Conservation (phyloP, 495 filamentous ascomycete species). For the Podospora didyma region DNA sequence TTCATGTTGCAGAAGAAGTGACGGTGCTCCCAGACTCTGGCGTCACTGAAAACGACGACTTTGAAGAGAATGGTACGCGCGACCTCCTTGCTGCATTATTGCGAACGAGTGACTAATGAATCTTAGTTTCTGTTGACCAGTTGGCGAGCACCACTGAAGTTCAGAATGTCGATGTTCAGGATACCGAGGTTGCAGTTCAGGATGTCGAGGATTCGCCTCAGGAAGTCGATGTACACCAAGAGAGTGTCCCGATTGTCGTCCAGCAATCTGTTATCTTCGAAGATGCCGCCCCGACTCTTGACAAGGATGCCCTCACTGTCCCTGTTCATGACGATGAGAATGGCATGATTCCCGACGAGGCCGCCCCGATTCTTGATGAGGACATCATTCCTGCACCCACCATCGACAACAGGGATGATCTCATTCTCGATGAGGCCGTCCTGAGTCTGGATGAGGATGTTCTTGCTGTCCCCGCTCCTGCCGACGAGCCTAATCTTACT, state of each 20-base stretch:
- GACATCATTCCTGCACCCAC: no score
- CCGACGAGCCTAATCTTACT: slow-evolving; percentile 7
- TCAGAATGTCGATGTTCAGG: no score
- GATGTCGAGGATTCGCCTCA: not conserved
- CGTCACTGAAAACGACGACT: not conserved
- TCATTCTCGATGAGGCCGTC: not conserved
- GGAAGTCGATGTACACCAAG: not conserved
- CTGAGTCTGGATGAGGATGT: not conserved
- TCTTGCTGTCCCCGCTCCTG: not conserved
- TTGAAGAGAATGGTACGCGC: no score
- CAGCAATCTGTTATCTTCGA: not conserved
- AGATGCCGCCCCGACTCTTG: slow-evolving; percentile 1
- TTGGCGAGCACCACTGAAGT: no score
- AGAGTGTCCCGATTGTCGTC: not conserved
- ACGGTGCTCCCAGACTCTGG: not conserved
- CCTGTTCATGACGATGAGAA: slow-evolving; percentile 6
- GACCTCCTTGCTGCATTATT: no score
- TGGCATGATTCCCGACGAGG: not conserved
- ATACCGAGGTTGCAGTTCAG: no score
- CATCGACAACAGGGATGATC: no score
- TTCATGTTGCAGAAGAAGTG: not conserved
- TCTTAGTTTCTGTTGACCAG: no score
- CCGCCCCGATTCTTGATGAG: not conserved
- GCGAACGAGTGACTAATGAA: no score
- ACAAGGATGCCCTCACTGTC: not conserved